These are phyloP conservation scores for Flagelloscypha sp. DNA, from an alignment of 768 basidiomycete genomes.

Conservation along the genomic window DNA sequence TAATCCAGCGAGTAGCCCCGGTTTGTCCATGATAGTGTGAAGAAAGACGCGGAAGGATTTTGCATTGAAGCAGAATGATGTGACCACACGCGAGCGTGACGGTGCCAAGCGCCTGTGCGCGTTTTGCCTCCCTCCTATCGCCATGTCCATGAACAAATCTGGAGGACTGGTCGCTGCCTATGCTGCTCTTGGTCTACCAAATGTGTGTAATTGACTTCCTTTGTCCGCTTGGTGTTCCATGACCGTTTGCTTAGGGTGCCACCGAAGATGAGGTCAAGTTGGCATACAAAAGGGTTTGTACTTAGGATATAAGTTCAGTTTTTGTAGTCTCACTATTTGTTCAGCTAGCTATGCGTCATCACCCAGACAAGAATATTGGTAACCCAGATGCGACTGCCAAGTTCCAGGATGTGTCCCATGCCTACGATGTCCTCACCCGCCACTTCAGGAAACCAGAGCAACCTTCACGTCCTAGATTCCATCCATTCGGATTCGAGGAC, in stretches of 20 bases:
- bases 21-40: constrained; percentile 8
- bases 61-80: constrained; percentile 7
- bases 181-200: constrained; percentile 39
- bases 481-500: constrained; percentile 11
- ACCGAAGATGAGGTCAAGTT: constrained; percentile 58
- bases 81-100: too few relatives aligned
- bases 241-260: constrained; percentile 33
- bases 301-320: constrained; percentile 1
- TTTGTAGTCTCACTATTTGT: constrained; percentile 4
- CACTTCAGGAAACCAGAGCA: constrained; percentile 19
- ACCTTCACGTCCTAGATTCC: constrained; percentile 10
- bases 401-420: constrained; percentile 64
- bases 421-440: constrained; percentile 55
- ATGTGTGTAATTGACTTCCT: constrained; percentile 28
- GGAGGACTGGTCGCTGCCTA: constrained; percentile 24
- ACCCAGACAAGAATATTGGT: constrained; percentile 71
- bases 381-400: constrained; percentile 57
- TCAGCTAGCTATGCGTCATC: constrained; percentile 56
- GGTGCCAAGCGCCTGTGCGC: too few relatives aligned
- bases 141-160: background rate
- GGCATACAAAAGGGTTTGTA: constrained; percentile 58
- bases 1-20: constrained; percentile 27
- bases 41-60: constrained; percentile 6
- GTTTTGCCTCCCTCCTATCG: constrained; percentile 2
- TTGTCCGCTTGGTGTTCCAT: constrained; percentile 8